A percentile compares a stretch with the other conserved stretches of the same genome.
These are phyloP conservation scores for Dichotomocladium elegans DNA, from an alignment of 371 early-diverging fungal genomes.

Conservation along the genomic window DNA sequence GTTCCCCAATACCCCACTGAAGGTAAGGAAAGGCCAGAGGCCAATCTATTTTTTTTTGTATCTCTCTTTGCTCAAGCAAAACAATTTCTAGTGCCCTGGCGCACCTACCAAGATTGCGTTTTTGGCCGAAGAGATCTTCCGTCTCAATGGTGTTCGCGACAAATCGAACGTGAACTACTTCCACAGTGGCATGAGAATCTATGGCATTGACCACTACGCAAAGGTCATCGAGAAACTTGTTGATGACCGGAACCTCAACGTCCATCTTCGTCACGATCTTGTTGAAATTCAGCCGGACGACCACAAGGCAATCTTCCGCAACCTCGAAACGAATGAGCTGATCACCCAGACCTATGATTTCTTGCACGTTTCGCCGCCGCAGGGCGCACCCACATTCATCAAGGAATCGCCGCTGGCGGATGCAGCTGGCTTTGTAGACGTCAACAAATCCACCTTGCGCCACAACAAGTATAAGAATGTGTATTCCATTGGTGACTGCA, in stretches of 20 bases:
- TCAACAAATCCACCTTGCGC: conserved; percentile 73
- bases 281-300: conserved; percentile 60
- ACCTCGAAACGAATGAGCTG: too few species aligned
- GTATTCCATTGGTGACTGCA: conserved; percentile 81
- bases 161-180: conserved; percentile 70
- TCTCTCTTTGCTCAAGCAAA: not conserved
- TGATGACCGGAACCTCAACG: conserved; percentile 60
- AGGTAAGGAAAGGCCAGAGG: too few species aligned
- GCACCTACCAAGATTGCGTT: conserved; percentile 91
- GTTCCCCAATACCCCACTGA: conserved; percentile 84
- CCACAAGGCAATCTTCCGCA: conserved; percentile 69
- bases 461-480: conserved; percentile 79
- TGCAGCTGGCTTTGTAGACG: conserved; percentile 84
- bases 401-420: conserved; percentile 69
- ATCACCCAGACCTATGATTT: too few species aligned
- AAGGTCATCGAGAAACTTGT: conserved; percentile 61
- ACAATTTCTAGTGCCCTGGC: conserved; percentile 63
- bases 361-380: conserved; percentile 85
- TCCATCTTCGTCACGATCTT: conserved; percentile 70
- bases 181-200: conserved; percentile 78
- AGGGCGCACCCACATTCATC: conserved; percentile 77
- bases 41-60: conserved; percentile 2
- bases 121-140: conserved; percentile 81
- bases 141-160: conserved; percentile 64
- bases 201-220: conserved; percentile 85